Conservation (phyloP, 129 eudicot genomes). For the Ambrosia trifida region DNA sequence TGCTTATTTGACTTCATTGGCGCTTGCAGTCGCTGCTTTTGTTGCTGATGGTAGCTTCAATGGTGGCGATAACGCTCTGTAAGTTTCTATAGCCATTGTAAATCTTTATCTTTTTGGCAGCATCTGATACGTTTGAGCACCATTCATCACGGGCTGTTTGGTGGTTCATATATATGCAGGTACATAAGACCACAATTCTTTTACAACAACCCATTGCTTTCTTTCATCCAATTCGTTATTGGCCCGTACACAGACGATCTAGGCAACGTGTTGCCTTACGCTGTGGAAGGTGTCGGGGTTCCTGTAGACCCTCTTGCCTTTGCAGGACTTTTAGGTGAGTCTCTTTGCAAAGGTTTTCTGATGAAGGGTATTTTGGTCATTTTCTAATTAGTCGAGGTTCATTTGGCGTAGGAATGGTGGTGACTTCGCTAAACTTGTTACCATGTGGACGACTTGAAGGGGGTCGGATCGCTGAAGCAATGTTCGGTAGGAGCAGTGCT, state of each 20-base stretch:
- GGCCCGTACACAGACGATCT: slow-evolving; percentile 94
- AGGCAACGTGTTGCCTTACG: slow-evolving; percentile 90
- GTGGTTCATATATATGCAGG: slow-evolving; percentile 53
- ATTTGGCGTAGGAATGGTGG: slow-evolving; percentile 74
- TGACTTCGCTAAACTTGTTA: slow-evolving; percentile 84
- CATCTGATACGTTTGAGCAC: background rate
- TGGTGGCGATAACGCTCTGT: slow-evolving; percentile 98
- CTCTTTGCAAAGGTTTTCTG: slow-evolving; percentile 2
- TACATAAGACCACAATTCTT: slow-evolving; percentile 96
- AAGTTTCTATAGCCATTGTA: slow-evolving; percentile 30
- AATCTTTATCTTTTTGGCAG: background rate
- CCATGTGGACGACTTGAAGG: slow-evolving; percentile 98
- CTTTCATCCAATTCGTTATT: slow-evolving; percentile 76
- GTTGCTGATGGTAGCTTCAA: slow-evolving; percentile 88
- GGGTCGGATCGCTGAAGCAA: slow-evolving; percentile 90
- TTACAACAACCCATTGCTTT: slow-evolving; percentile 87
- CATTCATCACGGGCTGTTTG: background rate
- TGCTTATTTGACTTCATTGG: slow-evolving; percentile 89
- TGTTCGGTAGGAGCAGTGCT: slow-evolving; percentile 86
- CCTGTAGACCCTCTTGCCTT: slow-evolving; percentile 99
- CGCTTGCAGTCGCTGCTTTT: slow-evolving; percentile 85
- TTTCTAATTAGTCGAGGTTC: background rate
- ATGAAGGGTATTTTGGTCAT: slow-evolving; percentile 16
- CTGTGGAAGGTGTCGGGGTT: slow-evolving; percentile 98
- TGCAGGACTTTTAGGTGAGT: slow-evolving; percentile 94